Base-by-base conservation (phyloP, 768 basidiomycete genomes). In the Phlebiopsis flavidoalba region DNA sequence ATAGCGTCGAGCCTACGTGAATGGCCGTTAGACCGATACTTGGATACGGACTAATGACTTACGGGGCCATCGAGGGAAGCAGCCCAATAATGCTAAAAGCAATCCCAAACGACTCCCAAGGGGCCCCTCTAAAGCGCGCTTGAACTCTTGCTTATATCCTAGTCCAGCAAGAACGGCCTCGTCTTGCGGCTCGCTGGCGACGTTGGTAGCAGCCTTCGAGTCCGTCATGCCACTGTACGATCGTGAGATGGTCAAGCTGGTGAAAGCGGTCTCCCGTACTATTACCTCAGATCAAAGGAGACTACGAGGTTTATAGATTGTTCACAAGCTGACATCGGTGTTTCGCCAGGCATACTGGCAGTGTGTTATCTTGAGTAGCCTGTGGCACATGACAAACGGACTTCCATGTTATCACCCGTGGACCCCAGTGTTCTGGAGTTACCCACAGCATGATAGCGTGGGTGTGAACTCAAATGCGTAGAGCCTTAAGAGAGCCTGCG, bases 61-160 rank as follows among this genome's bases (percentile, higher is more conserved):
- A 83, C 71, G n/a, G n/a, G n/a, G 86, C 82, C 36, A 89, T 87
- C 0, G 87, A 82, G 11, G 82, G 87, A 5, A 88, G 80, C 8
- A 89, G 69, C 0, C 88, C 88, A 55, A 89, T 86, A 60, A 89
- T 84, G 1, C 84, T 86, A 68, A 89, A 89, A 0, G 83, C 82
- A 37, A 89, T 75, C 0, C 88, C 88, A 63, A 89, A 89, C 7
- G 88, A 83, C 85, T 89, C 70, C 21, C 70, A 57, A 4, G 66
- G 67, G 4, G 66, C 66, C n/a, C n/a, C n/a, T n/a, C 26, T 31
- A 71, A 71, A 5, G 66, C 66, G 33, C 70, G 63, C 57, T 67
- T 64, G 56, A 71, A 83, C 67, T 86, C 83, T 68, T 81, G 80
- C 67, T 79, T 80, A 67, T 82, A 82, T 0, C 81, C 81, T 19